Base-by-base conservation (phyloP, 441 rosid species). In the Hura crepitans region DNA sequence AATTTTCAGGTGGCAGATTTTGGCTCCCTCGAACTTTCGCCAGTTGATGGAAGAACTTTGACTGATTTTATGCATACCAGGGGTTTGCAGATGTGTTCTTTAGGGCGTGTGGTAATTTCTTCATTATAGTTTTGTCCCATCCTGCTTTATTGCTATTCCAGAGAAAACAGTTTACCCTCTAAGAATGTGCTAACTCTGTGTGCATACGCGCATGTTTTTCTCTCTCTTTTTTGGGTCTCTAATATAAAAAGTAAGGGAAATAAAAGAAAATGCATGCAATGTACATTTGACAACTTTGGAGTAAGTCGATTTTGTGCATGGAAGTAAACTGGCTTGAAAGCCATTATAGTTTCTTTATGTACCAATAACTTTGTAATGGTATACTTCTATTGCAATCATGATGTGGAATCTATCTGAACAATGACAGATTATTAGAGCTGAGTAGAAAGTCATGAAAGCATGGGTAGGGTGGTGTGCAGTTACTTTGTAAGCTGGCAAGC, bases 61-160 rank as follows among this genome's bases (percentile, higher is more conserved):
- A 86, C 93, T 0, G 91, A 88, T 71, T 86, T 88, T 76, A 84
- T 86, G 91, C 91, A 86, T 78, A 79, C 86, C 64, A 81, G 91
- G 79, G 93, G 89, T 74, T 70, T 88, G 75, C 85, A 81, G 75
- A 86, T 88, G 86, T 73, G 72, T 62, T 85, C 91, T 63, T 77
- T 88, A 77, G 88, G 89, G 75, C 78, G 62, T 39, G 86, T 88
- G 87, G 93, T 88, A 73, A 67, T 60, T 66, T 62, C 54, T 31
- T 31, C 49, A 15, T 23, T 39, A 18, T 47, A 20, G 6, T 9
- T 30, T 13, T 56, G 22, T 35, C 39, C 50, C 58, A 35, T 67
- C 28, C 50, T 69, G 25, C 28, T 46, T 45, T 55, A 7, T 10
- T 49, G 33, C 65, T 46, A 53, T 58, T 15, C 33, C 60, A 55